Conservation (phyloP, 257 asterid species). For the Nicotiana benthamiana region DNA sequence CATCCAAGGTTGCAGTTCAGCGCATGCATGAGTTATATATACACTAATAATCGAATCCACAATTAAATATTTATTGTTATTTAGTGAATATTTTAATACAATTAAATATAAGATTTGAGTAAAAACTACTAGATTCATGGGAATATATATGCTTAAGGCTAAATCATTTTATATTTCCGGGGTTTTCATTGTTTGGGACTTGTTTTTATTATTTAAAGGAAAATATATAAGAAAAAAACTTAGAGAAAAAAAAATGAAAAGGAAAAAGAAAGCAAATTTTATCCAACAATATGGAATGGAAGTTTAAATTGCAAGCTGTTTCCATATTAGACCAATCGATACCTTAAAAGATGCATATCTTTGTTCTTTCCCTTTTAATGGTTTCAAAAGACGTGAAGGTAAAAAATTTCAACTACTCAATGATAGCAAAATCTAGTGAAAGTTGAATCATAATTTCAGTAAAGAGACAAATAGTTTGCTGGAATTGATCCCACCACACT, state of each 20-base stretch:
- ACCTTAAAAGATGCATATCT: conserved; percentile 10
- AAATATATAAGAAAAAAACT: too few relatives aligned
- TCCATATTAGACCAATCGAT: not conserved
- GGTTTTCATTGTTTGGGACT: not conserved
- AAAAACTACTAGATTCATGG: too few relatives aligned
- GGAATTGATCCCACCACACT: conserved; percentile 7
- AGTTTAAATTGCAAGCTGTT: not conserved
- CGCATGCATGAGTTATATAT: too few relatives aligned
- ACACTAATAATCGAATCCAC: too few relatives aligned
- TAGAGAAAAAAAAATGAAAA: not conserved
- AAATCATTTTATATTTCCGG: not conserved
- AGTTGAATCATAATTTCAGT: not conserved
- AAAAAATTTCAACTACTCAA: conserved; percentile 23
- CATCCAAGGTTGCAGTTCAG: too few relatives aligned
- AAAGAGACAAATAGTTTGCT: conserved; percentile 8
- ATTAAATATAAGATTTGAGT: too few relatives aligned
- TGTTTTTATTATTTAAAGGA: too few relatives aligned
- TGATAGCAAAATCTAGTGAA: conserved; percentile 14
- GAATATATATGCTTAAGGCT: too few relatives aligned
- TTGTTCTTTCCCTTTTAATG: conserved; percentile 2
- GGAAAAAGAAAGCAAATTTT: not conserved
- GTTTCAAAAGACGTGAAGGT: conserved; percentile 8
- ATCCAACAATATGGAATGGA: not conserved
- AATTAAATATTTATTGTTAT: too few relatives aligned
- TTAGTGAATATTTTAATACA: too few relatives aligned